Conservation (phyloP, 495 filamentous ascomycete species). For the Aspergillus nidulans region DNA sequence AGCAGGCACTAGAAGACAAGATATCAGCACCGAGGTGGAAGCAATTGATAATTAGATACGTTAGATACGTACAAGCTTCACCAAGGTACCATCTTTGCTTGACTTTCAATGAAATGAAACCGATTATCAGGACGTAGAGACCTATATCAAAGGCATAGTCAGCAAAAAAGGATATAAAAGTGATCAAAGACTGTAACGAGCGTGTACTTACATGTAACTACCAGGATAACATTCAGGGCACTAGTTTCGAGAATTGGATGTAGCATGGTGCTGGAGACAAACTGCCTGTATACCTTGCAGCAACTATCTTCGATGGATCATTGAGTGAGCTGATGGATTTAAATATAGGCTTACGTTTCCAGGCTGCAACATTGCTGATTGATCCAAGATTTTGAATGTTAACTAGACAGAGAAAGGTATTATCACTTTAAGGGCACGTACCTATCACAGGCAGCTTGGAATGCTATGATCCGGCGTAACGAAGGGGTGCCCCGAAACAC, state of each 20-base stretch:
- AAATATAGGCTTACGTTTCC: not conserved
- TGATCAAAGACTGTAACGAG: not conserved
- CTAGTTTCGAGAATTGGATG: slow-evolving; percentile 50
- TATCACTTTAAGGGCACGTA: not conserved
- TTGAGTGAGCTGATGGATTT: not conserved
- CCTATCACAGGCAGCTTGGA: not conserved
- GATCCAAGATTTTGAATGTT: not conserved
- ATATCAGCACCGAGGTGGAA: slow-evolving; percentile 2
- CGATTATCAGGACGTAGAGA: slow-evolving; percentile 33
- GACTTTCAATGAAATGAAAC: slow-evolving; percentile 49
- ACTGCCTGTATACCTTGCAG: not conserved
- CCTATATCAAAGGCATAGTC: slow-evolving; percentile 17
- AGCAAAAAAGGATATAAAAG: not conserved
- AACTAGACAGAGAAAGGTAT: not conserved
- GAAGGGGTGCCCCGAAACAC: too few relatives aligned
- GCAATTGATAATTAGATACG: not conserved
- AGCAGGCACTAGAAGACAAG: slow-evolving; percentile 40
- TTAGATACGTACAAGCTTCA: slow-evolving; percentile 46
- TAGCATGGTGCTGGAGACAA: slow-evolving; percentile 25
- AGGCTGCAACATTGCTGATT: not conserved
- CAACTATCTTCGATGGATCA: not conserved
- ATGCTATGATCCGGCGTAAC: not conserved
- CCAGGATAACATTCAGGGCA: slow-evolving; percentile 46
- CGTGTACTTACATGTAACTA: slow-evolving; percentile 37
- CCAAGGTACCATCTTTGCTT: slow-evolving; percentile 54